Evolutionary conservation across 495 filamentous ascomycete genomes (phyloP), one percentile per base, ranked within the genome.

Genomic region (Podospora pseudoanserina): DNA sequence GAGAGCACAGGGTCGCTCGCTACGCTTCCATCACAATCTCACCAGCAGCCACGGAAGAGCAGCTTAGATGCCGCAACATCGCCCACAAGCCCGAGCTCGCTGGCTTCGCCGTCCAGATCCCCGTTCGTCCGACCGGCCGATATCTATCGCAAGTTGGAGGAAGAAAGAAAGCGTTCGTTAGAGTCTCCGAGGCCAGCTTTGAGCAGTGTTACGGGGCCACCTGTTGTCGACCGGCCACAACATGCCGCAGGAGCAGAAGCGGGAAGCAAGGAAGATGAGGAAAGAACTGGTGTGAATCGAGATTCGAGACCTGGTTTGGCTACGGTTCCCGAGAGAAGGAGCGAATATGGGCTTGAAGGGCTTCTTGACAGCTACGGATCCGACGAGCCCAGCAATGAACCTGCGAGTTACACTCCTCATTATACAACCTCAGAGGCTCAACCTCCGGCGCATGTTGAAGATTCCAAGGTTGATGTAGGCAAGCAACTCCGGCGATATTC

Each of bases 121-220:
- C 85, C 90, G 2, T 88, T 94, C 68, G 83, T 92, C 27, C 84
- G 91, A 19, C 91, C 93, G 13, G 88, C 88, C 23, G 92, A 97
- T 69, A 91, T 94, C 39, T 95, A 95, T 74, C 87, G 83, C 66
- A 86, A 90, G 2, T 82, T 91, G 75, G 86, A 86, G 58, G 90
- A 92, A 65, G 85, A 88, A 75, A 77, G 83, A 74, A 78, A 82
- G 15, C 81, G 80, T 60, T 84, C 85, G 20, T 75, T 82, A 65
- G 88, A 89, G 0, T 84, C 85, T 16, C 75, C 78, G 44, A 77
- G 80, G 63, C 79, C 82, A 28, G 85, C 78, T 63, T 70, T 82
- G 67, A 83, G 84, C 66, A 76, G 78, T 44, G 65, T 76, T 34
- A 19, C 18, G 26, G 66, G 20, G 1, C 39, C 39, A 2, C 39